Percentiles rank a stretch among this genome's conserved stretches.
Evolutionary conservation across 2,329 filamentous ascomycete genomes (phyloP).

Genomic region (Fusarium keratoplasticum): DNA sequence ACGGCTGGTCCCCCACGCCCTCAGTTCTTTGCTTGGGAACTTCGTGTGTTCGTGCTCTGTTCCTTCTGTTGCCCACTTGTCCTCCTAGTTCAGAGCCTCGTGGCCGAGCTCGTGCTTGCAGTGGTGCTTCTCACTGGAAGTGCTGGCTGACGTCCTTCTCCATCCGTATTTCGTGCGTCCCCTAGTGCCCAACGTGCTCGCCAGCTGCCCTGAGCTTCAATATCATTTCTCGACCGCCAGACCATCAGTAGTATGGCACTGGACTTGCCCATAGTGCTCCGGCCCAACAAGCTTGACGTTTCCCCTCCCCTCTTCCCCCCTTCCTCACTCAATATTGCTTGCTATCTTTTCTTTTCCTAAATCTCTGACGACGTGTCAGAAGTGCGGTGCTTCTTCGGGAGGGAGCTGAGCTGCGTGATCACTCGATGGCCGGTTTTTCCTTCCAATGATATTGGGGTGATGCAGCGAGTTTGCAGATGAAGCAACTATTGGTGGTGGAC

Average conservation of each 20-base stretch:
- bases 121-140: slow-evolving; percentile 7
- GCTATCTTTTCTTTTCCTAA: slow-evolving; percentile 8
- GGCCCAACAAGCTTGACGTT: slow-evolving; percentile 20
- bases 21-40: slow-evolving; percentile 22
- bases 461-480: slow-evolving; percentile 8
- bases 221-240: background rate
- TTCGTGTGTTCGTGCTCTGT: slow-evolving; percentile 18
- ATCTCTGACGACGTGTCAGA: slow-evolving; percentile 33
- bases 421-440: slow-evolving; percentile 8
- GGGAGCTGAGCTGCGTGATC: slow-evolving; percentile 15
- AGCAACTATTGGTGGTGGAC: slow-evolving; percentile 30
- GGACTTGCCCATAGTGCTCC: slow-evolving; percentile 6
- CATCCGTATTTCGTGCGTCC: slow-evolving; percentile 2
- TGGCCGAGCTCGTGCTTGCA: slow-evolving; percentile 13
- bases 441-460: slow-evolving; percentile 27
- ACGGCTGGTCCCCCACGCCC: slow-evolving; percentile 19
- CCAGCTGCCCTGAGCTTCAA: background rate
- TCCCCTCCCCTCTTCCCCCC: slow-evolving; percentile 15
- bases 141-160: slow-evolving; percentile 3
- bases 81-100: background rate
- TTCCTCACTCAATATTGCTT: background rate
- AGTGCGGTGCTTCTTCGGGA: slow-evolving; percentile 14
- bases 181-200: background rate
- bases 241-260: background rate
- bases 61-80: slow-evolving; percentile 5